Evolutionary conservation across 2,329 filamentous ascomycete genomes (phyloP).

Genomic region (Hawksworthiomyces lignivorus): DNA sequence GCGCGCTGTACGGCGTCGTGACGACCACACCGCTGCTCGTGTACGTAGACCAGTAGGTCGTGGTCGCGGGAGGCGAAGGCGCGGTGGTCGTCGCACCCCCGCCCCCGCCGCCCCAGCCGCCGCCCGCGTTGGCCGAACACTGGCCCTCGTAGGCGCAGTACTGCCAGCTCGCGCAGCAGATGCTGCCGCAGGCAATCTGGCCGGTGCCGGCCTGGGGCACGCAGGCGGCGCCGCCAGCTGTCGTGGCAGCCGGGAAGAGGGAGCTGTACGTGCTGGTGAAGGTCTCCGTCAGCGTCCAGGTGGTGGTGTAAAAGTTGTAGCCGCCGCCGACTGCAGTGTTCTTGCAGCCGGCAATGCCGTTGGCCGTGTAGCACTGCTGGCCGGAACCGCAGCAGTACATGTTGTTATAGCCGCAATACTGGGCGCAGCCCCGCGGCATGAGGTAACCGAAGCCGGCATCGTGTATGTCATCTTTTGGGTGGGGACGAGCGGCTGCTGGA

Average conservation of each 20-base stretch:
- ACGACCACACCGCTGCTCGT: slow-evolving; percentile 33
- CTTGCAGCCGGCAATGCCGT: slow-evolving; percentile 43
- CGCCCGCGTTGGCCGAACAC: slow-evolving; percentile 44
- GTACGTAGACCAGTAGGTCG: slow-evolving; percentile 24
- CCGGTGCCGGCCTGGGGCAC: slow-evolving; percentile 38
- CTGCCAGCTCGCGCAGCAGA: slow-evolving; percentile 64
- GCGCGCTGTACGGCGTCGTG: slow-evolving; percentile 47
- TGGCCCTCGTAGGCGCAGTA: slow-evolving; percentile 54
- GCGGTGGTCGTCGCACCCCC: slow-evolving; percentile 24
- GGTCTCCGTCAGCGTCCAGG: slow-evolving; percentile 53
- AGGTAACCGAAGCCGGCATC: slow-evolving; percentile 43
- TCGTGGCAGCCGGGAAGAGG: slow-evolving; percentile 33
- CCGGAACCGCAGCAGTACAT: slow-evolving; percentile 46
- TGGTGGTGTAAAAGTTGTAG: slow-evolving; percentile 40
- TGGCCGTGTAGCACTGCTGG: slow-evolving; percentile 44
- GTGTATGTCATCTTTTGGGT: slow-evolving; percentile 41
- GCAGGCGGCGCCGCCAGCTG: slow-evolving; percentile 36
- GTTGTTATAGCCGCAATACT: slow-evolving; percentile 47
- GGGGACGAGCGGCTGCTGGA: slow-evolving; percentile 37
- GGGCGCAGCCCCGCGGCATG: slow-evolving; percentile 39
- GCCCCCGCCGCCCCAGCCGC: slow-evolving; percentile 20
- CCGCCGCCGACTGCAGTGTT: slow-evolving; percentile 25
- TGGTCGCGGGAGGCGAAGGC: slow-evolving; percentile 21
- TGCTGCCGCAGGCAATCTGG: slow-evolving; percentile 56
- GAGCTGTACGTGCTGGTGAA: slow-evolving; percentile 53